phyloP scores from a whole-genome alignment of 78 protist genomes.

The Dictyostelium brefeldianum region DNA sequence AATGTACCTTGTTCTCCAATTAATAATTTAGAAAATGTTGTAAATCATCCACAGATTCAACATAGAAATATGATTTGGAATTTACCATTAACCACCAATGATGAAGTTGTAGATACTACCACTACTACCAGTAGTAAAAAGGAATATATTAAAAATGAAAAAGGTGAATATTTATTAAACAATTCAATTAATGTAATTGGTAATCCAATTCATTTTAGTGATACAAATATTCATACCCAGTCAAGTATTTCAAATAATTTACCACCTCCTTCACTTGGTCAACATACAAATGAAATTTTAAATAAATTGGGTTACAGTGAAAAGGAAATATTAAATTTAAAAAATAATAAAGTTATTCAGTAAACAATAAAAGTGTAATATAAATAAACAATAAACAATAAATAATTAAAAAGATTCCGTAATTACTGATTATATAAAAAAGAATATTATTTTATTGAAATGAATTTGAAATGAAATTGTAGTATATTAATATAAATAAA shows the following conservation, averaged over 20 bases:
- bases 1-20: constrained; percentile 80
- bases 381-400: too few relatives aligned
- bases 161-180: constrained; percentile 1
- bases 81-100: not conserved
- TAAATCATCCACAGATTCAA: constrained; percentile 52
- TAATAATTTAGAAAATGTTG: constrained; percentile 52
- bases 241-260: constrained; percentile 7
- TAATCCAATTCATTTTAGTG: constrained; percentile 79
- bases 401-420: too few relatives aligned
- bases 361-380: too few relatives aligned
- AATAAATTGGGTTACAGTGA: not conserved
- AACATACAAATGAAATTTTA: constrained; percentile 52
- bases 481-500: too few relatives aligned
- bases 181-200: constrained; percentile 52
- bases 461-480: too few relatives aligned
- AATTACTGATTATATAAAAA: too few relatives aligned
- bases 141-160: not conserved
- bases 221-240: constrained; percentile 31
- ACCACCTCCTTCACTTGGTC: constrained; percentile 74
- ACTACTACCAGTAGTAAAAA: not conserved
- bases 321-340: constrained; percentile 7
- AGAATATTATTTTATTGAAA: too few relatives aligned
- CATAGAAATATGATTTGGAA: constrained; percentile 60
- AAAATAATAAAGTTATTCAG: constrained; percentile 22
- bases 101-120: too few relatives aligned